Conservation (phyloP, 371 early-diverging fungal genomes). For the Zychaea mexicana region DNA sequence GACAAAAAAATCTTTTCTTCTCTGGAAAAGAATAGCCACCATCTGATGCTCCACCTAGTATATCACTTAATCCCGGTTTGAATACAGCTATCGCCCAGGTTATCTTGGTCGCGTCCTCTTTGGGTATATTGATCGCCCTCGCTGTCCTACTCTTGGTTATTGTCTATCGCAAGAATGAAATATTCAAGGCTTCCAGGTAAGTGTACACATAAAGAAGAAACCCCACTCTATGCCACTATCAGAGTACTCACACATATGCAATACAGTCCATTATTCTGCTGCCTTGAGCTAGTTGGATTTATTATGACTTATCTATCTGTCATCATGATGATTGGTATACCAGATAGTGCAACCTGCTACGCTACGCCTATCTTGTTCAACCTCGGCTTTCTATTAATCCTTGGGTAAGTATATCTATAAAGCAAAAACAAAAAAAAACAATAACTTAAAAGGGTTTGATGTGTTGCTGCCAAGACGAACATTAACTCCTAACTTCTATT, state of each 20-base stretch:
- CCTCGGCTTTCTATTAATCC: conserved; percentile 56
- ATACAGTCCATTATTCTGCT: conserved; percentile 58
- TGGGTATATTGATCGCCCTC: conserved; percentile 36
- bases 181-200: conserved; percentile 65
- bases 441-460: too few species aligned
- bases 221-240: background rate
- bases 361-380: conserved; percentile 51
- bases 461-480: too few species aligned
- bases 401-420: conserved; percentile 32
- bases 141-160: conserved; percentile 38
- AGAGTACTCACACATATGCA: background rate
- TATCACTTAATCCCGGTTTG: conserved; percentile 51
- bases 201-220: too few species aligned
- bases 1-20: background rate
- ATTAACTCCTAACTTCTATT: too few species aligned
- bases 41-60: conserved; percentile 54
- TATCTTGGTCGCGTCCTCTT: conserved; percentile 43
- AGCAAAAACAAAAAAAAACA: too few species aligned
- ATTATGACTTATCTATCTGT: conserved; percentile 55
- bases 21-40: conserved; percentile 34
- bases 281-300: conserved; percentile 58
- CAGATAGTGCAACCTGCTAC: conserved; percentile 45
- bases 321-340: conserved; percentile 53
- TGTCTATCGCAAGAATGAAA: conserved; percentile 43
- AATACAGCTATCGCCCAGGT: conserved; percentile 45